Percentiles rank a stretch among this genome's conserved stretches.
phyloP scores from a whole-genome alignment of 163 green algal species.

The Chloromonas sp. region DNA sequence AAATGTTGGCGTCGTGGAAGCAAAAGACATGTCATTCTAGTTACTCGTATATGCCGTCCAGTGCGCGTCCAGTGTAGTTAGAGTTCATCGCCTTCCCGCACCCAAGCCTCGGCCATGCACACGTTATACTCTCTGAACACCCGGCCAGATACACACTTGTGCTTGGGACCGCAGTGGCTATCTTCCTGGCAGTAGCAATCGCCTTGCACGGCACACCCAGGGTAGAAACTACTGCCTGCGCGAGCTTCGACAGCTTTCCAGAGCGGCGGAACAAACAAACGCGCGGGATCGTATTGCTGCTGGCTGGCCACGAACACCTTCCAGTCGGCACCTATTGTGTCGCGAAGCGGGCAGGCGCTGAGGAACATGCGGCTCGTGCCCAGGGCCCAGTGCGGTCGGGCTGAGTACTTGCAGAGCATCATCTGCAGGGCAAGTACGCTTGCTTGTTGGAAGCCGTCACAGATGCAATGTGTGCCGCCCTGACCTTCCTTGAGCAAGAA shows the following conservation, averaged over 20 bases:
- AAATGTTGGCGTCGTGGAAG: too few species aligned
- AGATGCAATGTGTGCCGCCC: too few species aligned
- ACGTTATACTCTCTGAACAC: constrained; percentile 29
- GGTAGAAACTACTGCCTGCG: constrained; percentile 3
- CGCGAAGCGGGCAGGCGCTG: constrained; percentile 12
- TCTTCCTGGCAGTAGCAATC: constrained; percentile 16
- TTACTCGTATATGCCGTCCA: too few species aligned
- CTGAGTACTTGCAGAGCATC: constrained; percentile 34
- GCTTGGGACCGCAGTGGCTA: constrained; percentile 18
- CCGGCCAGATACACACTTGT: constrained; percentile 19
- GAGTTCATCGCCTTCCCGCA: too few species aligned
- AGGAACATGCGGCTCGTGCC: constrained; percentile 24
- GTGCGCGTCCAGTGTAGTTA: too few species aligned
- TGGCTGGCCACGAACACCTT: constrained; percentile 22
- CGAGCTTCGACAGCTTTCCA: constrained; percentile 7
- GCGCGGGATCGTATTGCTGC: constrained; percentile 13
- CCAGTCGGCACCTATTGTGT: constrained; percentile 18
- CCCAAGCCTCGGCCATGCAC: background rate
- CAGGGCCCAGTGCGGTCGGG: constrained; percentile 21
- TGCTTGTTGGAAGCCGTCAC: too few species aligned
- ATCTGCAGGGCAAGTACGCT: constrained; percentile 17
- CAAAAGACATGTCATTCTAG: too few species aligned
- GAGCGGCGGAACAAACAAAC: constrained; percentile 20
- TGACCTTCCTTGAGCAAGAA: too few species aligned
- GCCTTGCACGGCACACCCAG: constrained; percentile 5